Percentiles rank a stretch among this genome's conserved stretches.
phyloP scores from a whole-genome alignment of 1,139 yeast genomes.

The Lodderomyces orthopsilosis region DNA sequence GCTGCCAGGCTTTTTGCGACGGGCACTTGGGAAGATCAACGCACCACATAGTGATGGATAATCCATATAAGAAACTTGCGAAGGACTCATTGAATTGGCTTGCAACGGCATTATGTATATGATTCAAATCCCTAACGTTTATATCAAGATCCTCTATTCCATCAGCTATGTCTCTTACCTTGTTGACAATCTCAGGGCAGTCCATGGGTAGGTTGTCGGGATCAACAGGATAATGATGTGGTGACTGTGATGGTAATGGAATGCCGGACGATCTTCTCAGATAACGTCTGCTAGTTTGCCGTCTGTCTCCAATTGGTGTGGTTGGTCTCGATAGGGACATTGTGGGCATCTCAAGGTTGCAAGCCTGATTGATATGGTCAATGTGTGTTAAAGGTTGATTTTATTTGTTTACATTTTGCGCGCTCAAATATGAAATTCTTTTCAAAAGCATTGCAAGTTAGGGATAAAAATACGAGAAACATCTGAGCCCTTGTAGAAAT shows the following conservation, averaged over 20 bases:
- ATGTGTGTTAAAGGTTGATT: too few species aligned
- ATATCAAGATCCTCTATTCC: constrained; percentile 48
- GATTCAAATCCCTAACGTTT: constrained; percentile 45
- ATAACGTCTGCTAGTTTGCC: constrained; percentile 20
- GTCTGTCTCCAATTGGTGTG: constrained; percentile 16
- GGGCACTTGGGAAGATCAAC: constrained; percentile 53
- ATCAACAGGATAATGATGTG: constrained; percentile 44
- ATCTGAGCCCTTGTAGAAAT: too few species aligned
- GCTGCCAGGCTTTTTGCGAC: constrained; percentile 34
- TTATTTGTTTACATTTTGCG: not conserved
- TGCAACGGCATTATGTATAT: constrained; percentile 48
- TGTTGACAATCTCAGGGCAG: constrained; percentile 26
- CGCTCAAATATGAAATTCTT: not conserved
- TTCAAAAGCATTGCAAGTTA: too few species aligned
- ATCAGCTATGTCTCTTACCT: constrained; percentile 48
- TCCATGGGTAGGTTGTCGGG: constrained; percentile 40
- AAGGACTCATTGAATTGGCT: constrained; percentile 60
- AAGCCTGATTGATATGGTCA: too few species aligned
- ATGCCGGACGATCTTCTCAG: constrained; percentile 44
- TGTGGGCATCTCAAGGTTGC: too few species aligned
- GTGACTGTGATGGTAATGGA: constrained; percentile 39
- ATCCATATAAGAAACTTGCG: constrained; percentile 59
- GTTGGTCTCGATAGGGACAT: constrained; percentile 20
- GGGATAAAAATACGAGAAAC: too few species aligned
- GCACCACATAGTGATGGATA: constrained; percentile 66